Conservation (phyloP, 2,329 filamentous ascomycete genomes). For the Cladosporium oxysporum region DNA sequence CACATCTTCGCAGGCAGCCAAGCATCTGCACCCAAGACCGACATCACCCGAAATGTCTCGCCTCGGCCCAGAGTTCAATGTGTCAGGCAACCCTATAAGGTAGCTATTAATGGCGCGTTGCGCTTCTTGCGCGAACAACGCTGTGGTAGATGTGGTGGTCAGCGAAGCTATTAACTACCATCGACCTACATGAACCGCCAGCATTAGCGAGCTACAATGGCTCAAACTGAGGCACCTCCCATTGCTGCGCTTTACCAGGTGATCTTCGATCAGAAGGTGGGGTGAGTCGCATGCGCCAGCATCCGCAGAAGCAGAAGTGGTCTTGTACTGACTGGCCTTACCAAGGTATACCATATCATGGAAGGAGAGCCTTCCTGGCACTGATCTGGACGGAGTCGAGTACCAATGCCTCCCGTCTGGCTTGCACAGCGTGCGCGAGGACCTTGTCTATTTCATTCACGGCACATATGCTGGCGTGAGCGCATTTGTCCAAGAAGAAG, state of each 20-base stretch:
- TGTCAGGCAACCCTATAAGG: slow-evolving; percentile 11
- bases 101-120: not conserved
- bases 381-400: slow-evolving; percentile 77
- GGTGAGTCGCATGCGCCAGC: slow-evolving; percentile 30
- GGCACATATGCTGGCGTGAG: slow-evolving; percentile 78
- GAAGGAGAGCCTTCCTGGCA: slow-evolving; percentile 70
- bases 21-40: slow-evolving; percentile 2
- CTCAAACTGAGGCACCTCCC: slow-evolving; percentile 27
- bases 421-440: slow-evolving; percentile 81
- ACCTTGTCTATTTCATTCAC: slow-evolving; percentile 91
- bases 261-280: slow-evolving; percentile 42
- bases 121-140: not conserved
- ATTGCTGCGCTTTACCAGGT: slow-evolving; percentile 40
- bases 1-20: slow-evolving; percentile 1
- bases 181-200: not conserved
- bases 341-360: slow-evolving; percentile 77
- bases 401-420: slow-evolving; percentile 96
- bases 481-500: slow-evolving; percentile 83
- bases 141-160: not conserved
- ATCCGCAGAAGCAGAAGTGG: not conserved
- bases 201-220: slow-evolving; percentile 5
- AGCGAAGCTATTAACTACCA: not conserved
- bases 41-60: slow-evolving; percentile 18
- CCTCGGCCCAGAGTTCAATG: slow-evolving; percentile 10
- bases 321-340: slow-evolving; percentile 14